Base-by-base conservation (phyloP, 2,329 filamentous ascomycete species). In the Catunica adiposa region DNA sequence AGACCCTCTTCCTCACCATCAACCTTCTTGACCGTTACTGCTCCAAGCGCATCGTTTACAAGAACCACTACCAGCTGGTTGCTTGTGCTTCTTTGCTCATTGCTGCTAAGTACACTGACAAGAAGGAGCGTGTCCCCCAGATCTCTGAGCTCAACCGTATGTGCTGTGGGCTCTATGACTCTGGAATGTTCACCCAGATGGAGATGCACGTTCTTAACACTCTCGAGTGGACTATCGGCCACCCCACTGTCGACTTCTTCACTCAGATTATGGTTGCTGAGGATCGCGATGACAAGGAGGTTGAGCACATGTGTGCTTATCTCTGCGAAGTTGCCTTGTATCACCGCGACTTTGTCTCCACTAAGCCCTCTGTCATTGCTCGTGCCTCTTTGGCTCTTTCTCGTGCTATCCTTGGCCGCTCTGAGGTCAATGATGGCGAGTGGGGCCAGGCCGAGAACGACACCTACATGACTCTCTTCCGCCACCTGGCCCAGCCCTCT, bases 171-270 rank as follows among this genome's bases (percentile, higher is more conserved):
- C 78, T 97, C 40, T 98, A 98, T 71, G 92, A 98, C 64, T 89
- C 95, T 52, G 90, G 95, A 72, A 98, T 98, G 92, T 98, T 98
- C 72, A 90, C 89, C 9, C 92, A 98, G 70, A 98, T 98, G 92
- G 92, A 98, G 73, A 97, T 94, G 89, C 92, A 98, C 69, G 90
- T 98, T 38, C 78, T 98, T 63, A 94, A 96, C 71, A 98, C 92
- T 1, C 79, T 98, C 58, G 88, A 94, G 67, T 98, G 92, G 92
- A 82, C 84, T 62, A 86, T 98, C 62, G 92, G 92, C 56, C 90
- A 97, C 71, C 89, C 92, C 1, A 97, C 92, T 26, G 86, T 96
- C 61, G 90, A 97, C 69, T 86, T 84, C 67, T 98, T 96, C 71
- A 78, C 94, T 50, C 86, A 95, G 66, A 73, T 96, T 59, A 88